Conservation (phyloP, 2,329 filamentous ascomycete species). For the Penicillium griseofulvum region DNA sequence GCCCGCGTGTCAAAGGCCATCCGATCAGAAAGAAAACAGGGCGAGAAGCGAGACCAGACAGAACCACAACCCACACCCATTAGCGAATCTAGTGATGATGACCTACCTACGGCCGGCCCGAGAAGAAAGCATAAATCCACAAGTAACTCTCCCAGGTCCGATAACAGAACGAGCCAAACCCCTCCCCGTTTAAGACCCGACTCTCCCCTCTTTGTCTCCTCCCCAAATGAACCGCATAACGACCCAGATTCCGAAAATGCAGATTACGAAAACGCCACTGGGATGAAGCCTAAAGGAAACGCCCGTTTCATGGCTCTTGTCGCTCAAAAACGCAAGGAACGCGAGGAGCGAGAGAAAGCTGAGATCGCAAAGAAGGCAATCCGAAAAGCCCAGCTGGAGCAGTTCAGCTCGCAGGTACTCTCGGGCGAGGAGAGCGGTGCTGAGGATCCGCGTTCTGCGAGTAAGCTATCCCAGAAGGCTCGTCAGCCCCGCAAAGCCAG, state of each 20-base stretch:
- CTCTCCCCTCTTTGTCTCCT: constrained; percentile 49
- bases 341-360: constrained; percentile 63
- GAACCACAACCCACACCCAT: constrained; percentile 8
- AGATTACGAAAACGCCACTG: constrained; percentile 24
- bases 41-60: constrained; percentile 9
- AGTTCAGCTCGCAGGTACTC: constrained; percentile 42
- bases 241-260: constrained; percentile 23
- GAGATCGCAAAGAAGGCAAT: constrained; percentile 44
- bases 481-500: constrained; percentile 77
- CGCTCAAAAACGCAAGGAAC: constrained; percentile 69
- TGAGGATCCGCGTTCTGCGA: constrained; percentile 63
- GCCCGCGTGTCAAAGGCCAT: constrained; percentile 38
- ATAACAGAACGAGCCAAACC: constrained; percentile 27
- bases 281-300: constrained; percentile 42
- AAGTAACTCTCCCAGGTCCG: constrained; percentile 25
- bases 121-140: constrained; percentile 31
- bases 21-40: constrained; percentile 16
- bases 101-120: constrained; percentile 30
- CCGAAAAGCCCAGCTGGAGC: constrained; percentile 30
- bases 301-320: constrained; percentile 70
- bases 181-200: constrained; percentile 25
- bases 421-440: constrained; percentile 56
- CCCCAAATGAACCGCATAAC: constrained; percentile 22
- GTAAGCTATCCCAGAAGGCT: constrained; percentile 64
- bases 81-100: constrained; percentile 24